Percentiles rank a stretch among this genome's conserved stretches.
Evolutionary conservation across 1,284 basidiomycete species (phyloP).

Genomic region (Malassezia japonica): DNA sequence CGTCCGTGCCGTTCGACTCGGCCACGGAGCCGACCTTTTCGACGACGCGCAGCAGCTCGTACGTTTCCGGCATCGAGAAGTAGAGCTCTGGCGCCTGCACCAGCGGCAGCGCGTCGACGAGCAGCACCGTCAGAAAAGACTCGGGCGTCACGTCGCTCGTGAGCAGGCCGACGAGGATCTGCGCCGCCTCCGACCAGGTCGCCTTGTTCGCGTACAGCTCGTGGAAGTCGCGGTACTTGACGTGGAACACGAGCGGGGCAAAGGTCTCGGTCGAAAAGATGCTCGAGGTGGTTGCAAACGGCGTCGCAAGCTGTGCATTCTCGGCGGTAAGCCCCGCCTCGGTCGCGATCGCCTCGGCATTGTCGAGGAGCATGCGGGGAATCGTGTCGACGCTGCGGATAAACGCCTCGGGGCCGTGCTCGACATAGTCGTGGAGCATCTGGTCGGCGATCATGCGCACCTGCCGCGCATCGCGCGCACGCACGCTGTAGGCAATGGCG

Average conservation of each 20-base stretch:
- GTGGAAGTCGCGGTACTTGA: slow-evolving; percentile 43
- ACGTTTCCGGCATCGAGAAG: slow-evolving; percentile 31
- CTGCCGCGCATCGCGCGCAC: slow-evolving; percentile 32
- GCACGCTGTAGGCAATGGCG: slow-evolving; percentile 39
- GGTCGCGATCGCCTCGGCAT: slow-evolving; percentile 2
- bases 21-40: slow-evolving; percentile 31
- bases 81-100: slow-evolving; percentile 18
- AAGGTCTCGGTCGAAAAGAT: slow-evolving; percentile 25
- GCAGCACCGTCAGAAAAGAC: slow-evolving; percentile 36
- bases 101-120: slow-evolving; percentile 40
- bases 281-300: slow-evolving; percentile 6
- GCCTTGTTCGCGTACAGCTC: slow-evolving; percentile 23
- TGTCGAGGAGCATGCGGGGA: slow-evolving; percentile 28
- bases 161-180: slow-evolving; percentile 33
- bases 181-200: slow-evolving; percentile 28
- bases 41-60: slow-evolving; percentile 37
- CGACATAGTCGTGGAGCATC: slow-evolving; percentile 36
- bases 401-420: slow-evolving; percentile 27
- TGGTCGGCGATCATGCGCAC: slow-evolving; percentile 35
- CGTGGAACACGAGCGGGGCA: slow-evolving; percentile 35
- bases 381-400: slow-evolving; percentile 36
- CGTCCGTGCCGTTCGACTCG: slow-evolving; percentile 18
- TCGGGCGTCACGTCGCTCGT: slow-evolving; percentile 38
- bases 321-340: not conserved
- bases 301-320: not conserved